phyloP scores from a whole-genome alignment of 1,284 basidiomycete genomes.

The Sanghuangporus weigelae region DNA sequence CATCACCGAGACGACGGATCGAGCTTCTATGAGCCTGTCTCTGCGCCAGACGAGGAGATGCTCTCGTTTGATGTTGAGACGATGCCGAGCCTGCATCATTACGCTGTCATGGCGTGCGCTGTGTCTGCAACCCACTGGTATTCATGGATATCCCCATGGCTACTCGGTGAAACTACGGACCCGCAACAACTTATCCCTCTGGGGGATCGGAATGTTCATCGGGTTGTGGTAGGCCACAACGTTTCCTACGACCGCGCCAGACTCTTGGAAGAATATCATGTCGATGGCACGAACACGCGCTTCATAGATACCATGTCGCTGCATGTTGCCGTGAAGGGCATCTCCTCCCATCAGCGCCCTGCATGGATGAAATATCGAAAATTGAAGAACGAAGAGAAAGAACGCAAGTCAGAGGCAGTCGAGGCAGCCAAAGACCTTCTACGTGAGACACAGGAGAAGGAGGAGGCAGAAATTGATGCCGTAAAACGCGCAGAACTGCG shows the following conservation, averaged over 20 bases:
- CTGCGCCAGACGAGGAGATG: slow-evolving; percentile 64
- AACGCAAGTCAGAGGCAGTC: slow-evolving; percentile 54
- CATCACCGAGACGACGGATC: slow-evolving; percentile 58
- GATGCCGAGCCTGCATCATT: slow-evolving; percentile 77
- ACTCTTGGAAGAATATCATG: slow-evolving; percentile 79
- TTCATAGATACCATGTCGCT: slow-evolving; percentile 96
- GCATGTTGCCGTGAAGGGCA: slow-evolving; percentile 92
- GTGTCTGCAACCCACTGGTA: slow-evolving; percentile 87
- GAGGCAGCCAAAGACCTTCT: slow-evolving; percentile 49
- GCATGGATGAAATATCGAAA: slow-evolving; percentile 88
- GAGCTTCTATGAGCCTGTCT: slow-evolving; percentile 58
- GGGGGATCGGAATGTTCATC: slow-evolving; percentile 45
- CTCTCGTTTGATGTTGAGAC: slow-evolving; percentile 95
- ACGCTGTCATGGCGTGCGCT: slow-evolving; percentile 88
- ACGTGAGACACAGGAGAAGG: slow-evolving; percentile 41
- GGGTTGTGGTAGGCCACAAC: slow-evolving; percentile 90
- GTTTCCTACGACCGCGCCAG: slow-evolving; percentile 91
- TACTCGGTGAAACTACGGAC: slow-evolving; percentile 64
- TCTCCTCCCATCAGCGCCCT: slow-evolving; percentile 92
- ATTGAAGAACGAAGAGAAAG: slow-evolving; percentile 45
- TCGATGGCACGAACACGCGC: slow-evolving; percentile 67
- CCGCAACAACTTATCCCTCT: slow-evolving; percentile 76
- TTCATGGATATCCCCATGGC: slow-evolving; percentile 92
- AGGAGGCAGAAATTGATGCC: slow-evolving; percentile 32
- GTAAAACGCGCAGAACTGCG: slow-evolving; percentile 29